phyloP scores from a whole-genome alignment of 768 basidiomycete genomes.

The Pilatotrama ljubarskyi region DNA sequence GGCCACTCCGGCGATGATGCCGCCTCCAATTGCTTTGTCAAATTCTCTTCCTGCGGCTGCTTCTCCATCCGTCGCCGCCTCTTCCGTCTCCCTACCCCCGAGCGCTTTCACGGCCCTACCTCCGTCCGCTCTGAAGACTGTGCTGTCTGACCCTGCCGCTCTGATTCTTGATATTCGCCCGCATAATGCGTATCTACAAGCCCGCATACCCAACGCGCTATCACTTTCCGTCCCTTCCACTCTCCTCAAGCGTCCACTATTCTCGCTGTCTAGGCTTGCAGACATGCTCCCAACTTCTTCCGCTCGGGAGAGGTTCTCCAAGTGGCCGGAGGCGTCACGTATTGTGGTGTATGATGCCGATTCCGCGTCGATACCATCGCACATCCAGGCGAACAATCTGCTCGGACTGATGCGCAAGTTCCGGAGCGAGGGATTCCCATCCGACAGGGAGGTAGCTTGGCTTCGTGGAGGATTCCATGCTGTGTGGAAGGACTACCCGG shows the following conservation, averaged over 20 bases:
- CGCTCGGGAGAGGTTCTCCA: conserved; percentile 58
- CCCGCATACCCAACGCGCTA: conserved; percentile 68
- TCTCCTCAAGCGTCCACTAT: conserved; percentile 86
- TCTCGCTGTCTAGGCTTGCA: conserved; percentile 73
- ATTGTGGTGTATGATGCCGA: conserved; percentile 91
- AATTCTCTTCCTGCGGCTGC: conserved; percentile 31
- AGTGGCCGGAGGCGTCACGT: conserved; percentile 56
- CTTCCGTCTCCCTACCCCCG: conserved; percentile 20
- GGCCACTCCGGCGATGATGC: not conserved
- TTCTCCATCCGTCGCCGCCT: conserved; percentile 22
- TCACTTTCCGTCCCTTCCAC: conserved; percentile 94
- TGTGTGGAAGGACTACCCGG: conserved; percentile 53
- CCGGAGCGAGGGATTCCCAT: conserved; percentile 50
- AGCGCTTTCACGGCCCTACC: conserved; percentile 26
- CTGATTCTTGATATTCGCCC: conserved; percentile 90
- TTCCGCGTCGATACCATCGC: conserved; percentile 38
- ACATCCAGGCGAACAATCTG: conserved; percentile 68
- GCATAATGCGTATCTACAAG: conserved; percentile 67
- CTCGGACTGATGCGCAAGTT: conserved; percentile 77
- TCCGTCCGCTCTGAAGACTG: conserved; percentile 33
- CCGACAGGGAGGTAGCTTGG: conserved; percentile 67
- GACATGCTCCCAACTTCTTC: conserved; percentile 73
- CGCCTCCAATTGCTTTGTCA: conserved; percentile 10
- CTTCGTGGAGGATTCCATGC: conserved; percentile 82
- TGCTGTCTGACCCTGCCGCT: conserved; percentile 37